Base-by-base conservation (phyloP, 1,139 yeast genomes). In the Yamadazyma triangularis region DNA sequence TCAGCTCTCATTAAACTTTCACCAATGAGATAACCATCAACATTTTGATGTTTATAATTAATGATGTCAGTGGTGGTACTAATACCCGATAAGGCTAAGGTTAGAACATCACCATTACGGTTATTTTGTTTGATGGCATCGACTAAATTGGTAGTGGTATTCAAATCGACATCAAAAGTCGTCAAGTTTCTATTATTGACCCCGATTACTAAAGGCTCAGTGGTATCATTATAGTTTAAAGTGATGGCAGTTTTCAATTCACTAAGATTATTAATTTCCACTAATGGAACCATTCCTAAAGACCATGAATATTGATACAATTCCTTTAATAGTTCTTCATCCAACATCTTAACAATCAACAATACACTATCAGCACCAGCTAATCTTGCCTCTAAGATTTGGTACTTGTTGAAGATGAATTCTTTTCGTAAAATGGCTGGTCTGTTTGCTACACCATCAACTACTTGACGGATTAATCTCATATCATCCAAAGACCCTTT, bases 341-440 rank as follows among this genome's bases (percentile, higher is more conserved):
- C 60, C 34, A 91, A 70, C 98, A 91, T 91, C 62, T 93, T 93
- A 24, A 91, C 98, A 50, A 91, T 91, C 39, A 91, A 70, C 39
- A 91, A 65, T 7, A 91, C 91, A 0, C 96, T 73, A 53, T 91
- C 98, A 1, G 98, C 98, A 35, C 98, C 98, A 1, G 89, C 86
- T 33, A 91, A 67, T 40, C 98, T 73, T 16, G 96, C 95, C 56
- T 91, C 97, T 40, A 88, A 64, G 34, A 91, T 85, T 58, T 91
- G 98, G 58, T 91, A 91, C 48, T 83, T 78, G 54, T 67, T 74
- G 58, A 89, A 89, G 9, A 91, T 71, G 49, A 91, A 91, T 53
- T 91, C 98, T 53, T 91, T 91, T 50, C 98, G 76, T 43, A 91
- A 68, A 4, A 91, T 65, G 4, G 96, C 95, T 1, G 98, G 98